Evolutionary conservation across 2,329 filamentous ascomycete genomes (phyloP), one percentile per base, ranked within the genome.

Genomic region (Fusarium subtropicale): DNA sequence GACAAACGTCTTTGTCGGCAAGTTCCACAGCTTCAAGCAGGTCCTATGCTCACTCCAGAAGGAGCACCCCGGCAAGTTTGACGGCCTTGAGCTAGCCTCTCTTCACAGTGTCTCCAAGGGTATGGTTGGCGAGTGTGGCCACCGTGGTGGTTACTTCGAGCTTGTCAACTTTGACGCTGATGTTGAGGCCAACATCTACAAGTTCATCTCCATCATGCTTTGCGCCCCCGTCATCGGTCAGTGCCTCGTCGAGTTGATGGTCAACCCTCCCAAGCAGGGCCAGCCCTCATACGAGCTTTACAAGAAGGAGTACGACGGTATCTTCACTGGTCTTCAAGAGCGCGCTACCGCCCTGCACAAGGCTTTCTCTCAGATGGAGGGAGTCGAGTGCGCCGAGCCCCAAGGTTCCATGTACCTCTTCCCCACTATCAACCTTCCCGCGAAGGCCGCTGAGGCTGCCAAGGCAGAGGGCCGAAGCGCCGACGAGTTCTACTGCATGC

Each of bases 371-470:
- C 83, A 93, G 78, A 98, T 99, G 96, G 95, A 98, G 81, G 96
- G 96, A 61, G 95, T 99, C 62, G 88, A 94, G 79, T 97, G 94
- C 82, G 91, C 92, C 75, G 86, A 89, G 73, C 96, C 96, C 58
- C 92, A 97, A 87, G 96, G 96, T 64, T 91, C 92, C 78, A 99
- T 99, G 96, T 99, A 99, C 84, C 91, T 99, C 76, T 99, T 98
- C 88, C 96, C 96, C 26, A 96, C 93, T 74, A 97, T 99, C 82
- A 89, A 85, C 34, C 85, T 99, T 26, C 88, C 96, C 3, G 74
- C 82, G 26, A 93, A 92, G 82, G 96, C 94, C 41, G 81, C 90
- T 66, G 90, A 91, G 70, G 92, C 92, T 18, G 96, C 96, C 36
- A 80, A 85, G 76, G 82, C 90, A 66, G 92, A 94, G 79, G 89